Evolutionary conservation across 192 early-diverging fungal species (phyloP).

Genomic region (Coemansia sp.): DNA sequence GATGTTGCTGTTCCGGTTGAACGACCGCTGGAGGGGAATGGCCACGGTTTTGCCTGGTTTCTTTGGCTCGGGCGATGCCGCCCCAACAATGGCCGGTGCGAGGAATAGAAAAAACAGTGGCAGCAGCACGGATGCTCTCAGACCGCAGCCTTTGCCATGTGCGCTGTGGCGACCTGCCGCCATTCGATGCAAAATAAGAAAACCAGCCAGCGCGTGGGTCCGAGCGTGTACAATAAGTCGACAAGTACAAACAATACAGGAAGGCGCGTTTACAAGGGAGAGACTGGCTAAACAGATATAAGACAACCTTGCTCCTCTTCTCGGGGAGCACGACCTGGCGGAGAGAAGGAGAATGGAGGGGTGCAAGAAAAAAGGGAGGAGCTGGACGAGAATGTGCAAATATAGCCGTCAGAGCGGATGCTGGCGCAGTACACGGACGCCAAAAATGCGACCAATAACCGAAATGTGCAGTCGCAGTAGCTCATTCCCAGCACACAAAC

Average conservation of each 20-base stretch:
- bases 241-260: not conserved
- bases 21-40: conserved; percentile 46
- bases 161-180: conserved; percentile 4
- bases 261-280: not conserved
- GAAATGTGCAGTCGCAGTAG: conserved; percentile 1
- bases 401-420: conserved; percentile 1
- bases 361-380: not conserved
- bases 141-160: not conserved
- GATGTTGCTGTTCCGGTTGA: conserved; percentile 53
- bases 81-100: not conserved
- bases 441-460: not conserved
- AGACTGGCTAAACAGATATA: too few relatives aligned
- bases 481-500: conserved; percentile 6
- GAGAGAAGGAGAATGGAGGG: conserved; percentile 1
- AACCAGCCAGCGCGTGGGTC: not conserved
- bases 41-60: conserved; percentile 13
- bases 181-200: not conserved
- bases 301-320: not conserved
- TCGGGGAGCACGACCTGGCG: not conserved
- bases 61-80: not conserved
- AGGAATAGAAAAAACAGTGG: conserved; percentile 13
- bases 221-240: not conserved
- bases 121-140: conserved; percentile 9
- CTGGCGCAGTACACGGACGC: not conserved
- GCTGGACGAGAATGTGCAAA: not conserved